Percentiles rank a stretch among this genome's conserved stretches.
Conservation (phyloP, 2,329 filamentous ascomycete genomes). For the Alternaria sp. region DNA sequence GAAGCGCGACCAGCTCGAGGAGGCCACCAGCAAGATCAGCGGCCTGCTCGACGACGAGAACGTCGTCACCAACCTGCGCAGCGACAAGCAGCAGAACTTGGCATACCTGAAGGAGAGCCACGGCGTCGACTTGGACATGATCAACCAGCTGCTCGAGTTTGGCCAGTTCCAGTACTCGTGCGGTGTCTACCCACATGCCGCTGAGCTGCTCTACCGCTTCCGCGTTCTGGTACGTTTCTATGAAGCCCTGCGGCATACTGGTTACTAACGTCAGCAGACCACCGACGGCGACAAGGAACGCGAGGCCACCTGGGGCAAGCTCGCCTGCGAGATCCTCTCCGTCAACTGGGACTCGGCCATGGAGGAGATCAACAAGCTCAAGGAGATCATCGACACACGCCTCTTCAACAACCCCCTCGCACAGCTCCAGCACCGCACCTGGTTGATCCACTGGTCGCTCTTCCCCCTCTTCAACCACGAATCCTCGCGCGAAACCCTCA, state of each 20-base stretch:
- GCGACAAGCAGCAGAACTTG: slow-evolving; percentile 98
- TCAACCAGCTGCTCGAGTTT: slow-evolving; percentile 93
- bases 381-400: slow-evolving; percentile 84
- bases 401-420: slow-evolving; percentile 96
- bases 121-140: slow-evolving; percentile 92
- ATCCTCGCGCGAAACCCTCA: slow-evolving; percentile 83
- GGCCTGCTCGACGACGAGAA: slow-evolving; percentile 86
- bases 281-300: slow-evolving; percentile 98
- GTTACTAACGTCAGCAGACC: slow-evolving; percentile 56
- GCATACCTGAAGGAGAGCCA: slow-evolving; percentile 97
- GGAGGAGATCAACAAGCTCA: slow-evolving; percentile 68
- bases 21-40: slow-evolving; percentile 87
- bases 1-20: slow-evolving; percentile 81
- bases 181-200: slow-evolving; percentile 87
- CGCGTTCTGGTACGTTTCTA: slow-evolving; percentile 70
- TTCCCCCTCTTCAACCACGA: slow-evolving; percentile 99
- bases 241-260: neutral
- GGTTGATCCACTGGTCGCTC: slow-evolving; percentile 97
- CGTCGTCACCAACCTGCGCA: slow-evolving; percentile 87
- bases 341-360: slow-evolving; percentile 91
- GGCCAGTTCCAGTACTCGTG: slow-evolving; percentile 98
- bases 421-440: slow-evolving; percentile 94
- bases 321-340: slow-evolving; percentile 93
- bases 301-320: slow-evolving; percentile 95
- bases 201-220: slow-evolving; percentile 96